These are phyloP conservation scores for Pichia sp. DNA, from an alignment of 1,139 yeast genomes.

Conservation along the genomic window DNA sequence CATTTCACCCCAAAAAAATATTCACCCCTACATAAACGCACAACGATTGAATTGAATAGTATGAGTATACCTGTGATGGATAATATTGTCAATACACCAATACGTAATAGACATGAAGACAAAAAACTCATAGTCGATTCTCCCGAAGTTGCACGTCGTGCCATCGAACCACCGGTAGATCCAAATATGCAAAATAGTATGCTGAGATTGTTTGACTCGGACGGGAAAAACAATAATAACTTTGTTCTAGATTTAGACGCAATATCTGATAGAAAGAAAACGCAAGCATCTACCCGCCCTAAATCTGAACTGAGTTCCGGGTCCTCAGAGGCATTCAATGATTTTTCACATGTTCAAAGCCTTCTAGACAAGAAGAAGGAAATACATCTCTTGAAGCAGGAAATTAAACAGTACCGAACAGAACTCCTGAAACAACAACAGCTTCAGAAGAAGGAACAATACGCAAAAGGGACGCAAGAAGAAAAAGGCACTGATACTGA, in stretches of 20 bases:
- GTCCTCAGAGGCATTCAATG: neutral
- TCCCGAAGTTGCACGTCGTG: conserved; percentile 13
- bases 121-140: conserved; percentile 1
- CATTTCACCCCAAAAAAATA: conserved; percentile 10
- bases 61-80: neutral
- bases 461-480: conserved; percentile 4
- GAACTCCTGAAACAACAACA: conserved; percentile 13
- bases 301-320: neutral
- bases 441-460: conserved; percentile 6
- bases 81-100: neutral
- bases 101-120: neutral
- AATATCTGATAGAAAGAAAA: neutral
- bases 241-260: neutral
- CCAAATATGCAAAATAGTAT: neutral
- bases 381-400: conserved; percentile 15
- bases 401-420: conserved; percentile 18
- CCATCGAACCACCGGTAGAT: neutral
- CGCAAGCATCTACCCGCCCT: neutral
- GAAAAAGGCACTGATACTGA: neutral
- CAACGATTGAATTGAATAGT: neutral
- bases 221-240: neutral
- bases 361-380: conserved; percentile 16
- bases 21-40: conserved; percentile 11
- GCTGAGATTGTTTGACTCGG: neutral
- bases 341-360: conserved; percentile 13